A percentile compares a stretch with the other conserved stretches of the same genome.
These are phyloP conservation scores for Ploettnerulaceae sp. DNA, from an alignment of 2,329 filamentous ascomycete species.

Conservation along the genomic window DNA sequence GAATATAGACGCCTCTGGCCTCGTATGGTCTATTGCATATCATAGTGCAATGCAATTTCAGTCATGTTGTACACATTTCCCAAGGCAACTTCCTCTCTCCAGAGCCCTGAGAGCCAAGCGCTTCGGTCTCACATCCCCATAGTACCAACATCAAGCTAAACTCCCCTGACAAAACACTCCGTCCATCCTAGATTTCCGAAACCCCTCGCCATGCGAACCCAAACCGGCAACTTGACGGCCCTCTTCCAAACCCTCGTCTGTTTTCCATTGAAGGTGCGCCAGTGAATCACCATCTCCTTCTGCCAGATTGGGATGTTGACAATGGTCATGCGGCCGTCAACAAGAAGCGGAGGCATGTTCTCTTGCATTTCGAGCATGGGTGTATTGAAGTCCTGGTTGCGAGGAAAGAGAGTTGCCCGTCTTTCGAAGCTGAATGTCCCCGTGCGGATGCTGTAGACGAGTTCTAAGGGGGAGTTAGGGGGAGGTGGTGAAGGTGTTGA, in stretches of 20 bases:
- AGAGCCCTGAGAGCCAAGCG: too few species aligned
- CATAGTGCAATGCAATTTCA: too few species aligned
- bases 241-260: slow-evolving; percentile 8
- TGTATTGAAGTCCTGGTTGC: background rate
- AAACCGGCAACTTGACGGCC: slow-evolving; percentile 8
- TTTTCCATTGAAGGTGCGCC: slow-evolving; percentile 9
- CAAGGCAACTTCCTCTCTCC: background rate
- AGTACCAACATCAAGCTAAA: background rate
- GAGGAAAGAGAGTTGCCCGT: slow-evolving; percentile 12
- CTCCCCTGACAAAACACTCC: slow-evolving; percentile 9
- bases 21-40: too few species aligned
- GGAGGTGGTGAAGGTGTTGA: background rate
- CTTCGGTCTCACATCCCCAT: background rate
- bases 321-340: slow-evolving; percentile 17
- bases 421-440: slow-evolving; percentile 10
- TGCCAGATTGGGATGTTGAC: slow-evolving; percentile 14
- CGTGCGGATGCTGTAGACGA: slow-evolving; percentile 20
- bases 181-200: slow-evolving; percentile 7
- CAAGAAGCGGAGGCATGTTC: slow-evolving; percentile 17
- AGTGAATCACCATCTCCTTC: slow-evolving; percentile 11
- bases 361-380: slow-evolving; percentile 11
- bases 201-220: slow-evolving; percentile 12
- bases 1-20: too few species aligned
- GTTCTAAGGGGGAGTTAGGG: slow-evolving; percentile 7
- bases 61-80: too few species aligned